Conservation (phyloP, 495 filamentous ascomycete genomes). For the Aspergillus bertholletiae region DNA sequence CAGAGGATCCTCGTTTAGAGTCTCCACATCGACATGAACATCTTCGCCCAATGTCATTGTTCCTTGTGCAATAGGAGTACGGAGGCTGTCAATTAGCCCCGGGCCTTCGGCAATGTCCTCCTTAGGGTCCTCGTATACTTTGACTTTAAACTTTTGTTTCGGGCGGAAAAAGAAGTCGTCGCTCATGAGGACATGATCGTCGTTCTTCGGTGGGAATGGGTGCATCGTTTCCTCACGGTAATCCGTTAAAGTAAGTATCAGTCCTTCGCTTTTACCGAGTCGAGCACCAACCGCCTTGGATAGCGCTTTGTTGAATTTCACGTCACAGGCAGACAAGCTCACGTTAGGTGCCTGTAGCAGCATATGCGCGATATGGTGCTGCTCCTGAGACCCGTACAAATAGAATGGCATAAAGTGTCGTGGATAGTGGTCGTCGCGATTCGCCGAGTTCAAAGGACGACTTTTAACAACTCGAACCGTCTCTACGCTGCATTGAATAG, state of each 20-base stretch:
- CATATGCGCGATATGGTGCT: conserved; percentile 35
- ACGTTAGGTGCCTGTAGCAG: conserved; percentile 20
- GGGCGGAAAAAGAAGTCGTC: conserved; percentile 32
- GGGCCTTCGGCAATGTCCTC: background rate
- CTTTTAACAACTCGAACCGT: conserved; percentile 25
- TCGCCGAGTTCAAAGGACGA: conserved; percentile 22
- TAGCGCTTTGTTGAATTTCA: conserved; percentile 1
- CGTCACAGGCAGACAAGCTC: background rate
- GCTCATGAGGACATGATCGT: too few species aligned
- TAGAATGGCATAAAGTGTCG: conserved; percentile 39
- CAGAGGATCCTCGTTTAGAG: background rate
- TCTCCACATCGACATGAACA: background rate
- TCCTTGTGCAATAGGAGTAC: background rate
- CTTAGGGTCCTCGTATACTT: conserved; percentile 27
- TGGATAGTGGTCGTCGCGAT: conserved; percentile 32
- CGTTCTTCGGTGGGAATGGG: conserved; percentile 24
- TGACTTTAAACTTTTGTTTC: conserved; percentile 22
- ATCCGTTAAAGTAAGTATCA: conserved; percentile 19
- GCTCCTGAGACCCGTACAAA: conserved; percentile 33
- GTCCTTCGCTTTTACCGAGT: conserved; percentile 7
- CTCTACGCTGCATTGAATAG: too few species aligned
- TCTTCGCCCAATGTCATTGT: background rate
- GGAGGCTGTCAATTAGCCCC: background rate
- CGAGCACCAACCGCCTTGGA: background rate
- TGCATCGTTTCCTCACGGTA: conserved; percentile 30